phyloP scores from a whole-genome alignment of 176 grass and related monocot genomes.

The Calamus simplicifolius region DNA sequence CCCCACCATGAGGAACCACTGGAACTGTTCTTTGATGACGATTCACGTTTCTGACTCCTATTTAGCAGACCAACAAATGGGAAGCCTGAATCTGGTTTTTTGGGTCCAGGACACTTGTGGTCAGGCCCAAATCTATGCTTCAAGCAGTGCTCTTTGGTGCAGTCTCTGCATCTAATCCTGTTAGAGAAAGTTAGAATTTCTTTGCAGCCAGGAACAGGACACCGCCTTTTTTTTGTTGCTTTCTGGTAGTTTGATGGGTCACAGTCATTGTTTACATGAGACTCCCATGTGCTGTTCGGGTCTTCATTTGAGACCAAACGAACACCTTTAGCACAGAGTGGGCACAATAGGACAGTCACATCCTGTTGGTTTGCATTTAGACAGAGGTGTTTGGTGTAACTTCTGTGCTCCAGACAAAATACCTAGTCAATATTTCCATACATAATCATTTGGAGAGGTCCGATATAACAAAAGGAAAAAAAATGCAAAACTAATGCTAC shows the following conservation, averaged over 20 bases:
- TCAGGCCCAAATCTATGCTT: slow-evolving; percentile 93
- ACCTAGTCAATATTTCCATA: slow-evolving; percentile 32
- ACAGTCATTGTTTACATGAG: slow-evolving; percentile 79
- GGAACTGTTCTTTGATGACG: slow-evolving; percentile 25
- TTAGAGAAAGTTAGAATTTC: slow-evolving; percentile 82
- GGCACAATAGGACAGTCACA: slow-evolving; percentile 73
- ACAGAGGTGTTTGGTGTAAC: slow-evolving; percentile 65
- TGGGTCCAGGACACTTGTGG: slow-evolving; percentile 78
- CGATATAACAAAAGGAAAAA: slow-evolving; percentile 16
- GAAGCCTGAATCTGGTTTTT: slow-evolving; percentile 47
- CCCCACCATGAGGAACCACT: slow-evolving; percentile 76
- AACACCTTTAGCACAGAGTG: slow-evolving; percentile 92
- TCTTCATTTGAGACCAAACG: slow-evolving; percentile 63
- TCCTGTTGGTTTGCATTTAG: slow-evolving; percentile 76
- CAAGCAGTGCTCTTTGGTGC: slow-evolving; percentile 84
- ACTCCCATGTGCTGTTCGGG: slow-evolving; percentile 93
- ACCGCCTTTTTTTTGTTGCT: slow-evolving; percentile 72
- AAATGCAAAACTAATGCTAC: neutral
- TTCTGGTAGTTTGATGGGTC: slow-evolving; percentile 98
- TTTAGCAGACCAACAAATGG: slow-evolving; percentile 52
- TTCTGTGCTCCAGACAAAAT: slow-evolving; percentile 87
- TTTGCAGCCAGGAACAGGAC: slow-evolving; percentile 76
- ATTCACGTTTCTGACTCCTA: slow-evolving; percentile 53
- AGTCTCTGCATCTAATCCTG: slow-evolving; percentile 90
- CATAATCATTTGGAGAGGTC: slow-evolving; percentile 9